A percentile compares a stretch with the other conserved stretches of the same genome.
These are phyloP conservation scores for Cyclocybe aegerita DNA, from an alignment of 768 basidiomycete genomes.

Conservation along the genomic window DNA sequence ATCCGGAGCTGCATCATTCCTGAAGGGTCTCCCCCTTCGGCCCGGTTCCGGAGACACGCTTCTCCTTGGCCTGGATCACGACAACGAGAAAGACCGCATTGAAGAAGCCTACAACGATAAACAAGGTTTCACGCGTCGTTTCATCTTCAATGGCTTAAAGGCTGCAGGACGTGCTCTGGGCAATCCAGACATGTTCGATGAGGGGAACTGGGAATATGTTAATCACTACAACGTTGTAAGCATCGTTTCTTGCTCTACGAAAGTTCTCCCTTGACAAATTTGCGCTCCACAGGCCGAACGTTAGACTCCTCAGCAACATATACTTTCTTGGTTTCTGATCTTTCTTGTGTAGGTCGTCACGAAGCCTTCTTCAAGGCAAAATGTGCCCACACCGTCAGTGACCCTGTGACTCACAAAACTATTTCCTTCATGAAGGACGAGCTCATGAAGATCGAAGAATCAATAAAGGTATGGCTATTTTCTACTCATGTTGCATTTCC, in stretches of 20 bases:
- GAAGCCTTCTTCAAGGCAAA: conserved; percentile 82
- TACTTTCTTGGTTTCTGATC: conserved; percentile 1
- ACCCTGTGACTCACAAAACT: conserved; percentile 43
- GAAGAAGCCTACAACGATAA: conserved; percentile 87
- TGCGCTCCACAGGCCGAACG: conserved; percentile 23
- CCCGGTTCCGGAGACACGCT: conserved; percentile 78
- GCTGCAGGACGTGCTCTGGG: conserved; percentile 70
- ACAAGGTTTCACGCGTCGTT: conserved; percentile 66
- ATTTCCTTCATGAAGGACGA: conserved; percentile 69
- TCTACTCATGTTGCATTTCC: not conserved
- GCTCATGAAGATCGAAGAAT: conserved; percentile 81
- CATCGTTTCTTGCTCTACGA: conserved; percentile 1
- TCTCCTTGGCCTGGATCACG: conserved; percentile 88
- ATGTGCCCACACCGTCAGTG: conserved; percentile 51
- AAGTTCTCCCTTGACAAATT: conserved; percentile 2
- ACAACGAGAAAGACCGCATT: conserved; percentile 66
- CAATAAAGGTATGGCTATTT: conserved; percentile 66
- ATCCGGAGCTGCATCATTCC: conserved; percentile 66
- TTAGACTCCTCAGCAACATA: conserved; percentile 11
- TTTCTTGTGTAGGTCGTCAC: conserved; percentile 60
- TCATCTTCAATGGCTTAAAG: conserved; percentile 85
- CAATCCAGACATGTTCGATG: conserved; percentile 59
- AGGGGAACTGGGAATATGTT: conserved; percentile 75
- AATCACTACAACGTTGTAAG: conserved; percentile 51
- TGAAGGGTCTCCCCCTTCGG: conserved; percentile 76